Base-by-base conservation (phyloP, 257 asterid species). In the Anisodus tanguticus region DNA sequence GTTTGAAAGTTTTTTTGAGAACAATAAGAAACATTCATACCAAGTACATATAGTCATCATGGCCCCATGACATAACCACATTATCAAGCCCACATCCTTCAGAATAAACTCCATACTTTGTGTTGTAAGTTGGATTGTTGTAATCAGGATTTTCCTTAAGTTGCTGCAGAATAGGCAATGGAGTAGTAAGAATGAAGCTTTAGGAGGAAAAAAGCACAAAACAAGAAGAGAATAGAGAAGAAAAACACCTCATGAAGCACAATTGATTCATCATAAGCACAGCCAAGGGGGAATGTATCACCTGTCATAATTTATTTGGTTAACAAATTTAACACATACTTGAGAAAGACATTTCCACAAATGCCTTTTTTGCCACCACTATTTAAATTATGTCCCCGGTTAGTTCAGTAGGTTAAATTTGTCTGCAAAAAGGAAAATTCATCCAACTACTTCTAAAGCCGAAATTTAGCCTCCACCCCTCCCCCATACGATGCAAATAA, bases 61-160 rank as follows among this genome's bases (percentile, higher is more conserved):
- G 93, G 10, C 92, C 93, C 89, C 91, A 91, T 16, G 93, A 91
- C 91, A 89, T 91, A 81, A 85, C 12, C 6, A 89, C 90, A 54
- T 88, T 87, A 5, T 88, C 87, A 9, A 88, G 85, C 17, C 93
- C 93, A 69, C 93, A 89, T 69, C 89, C 91, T 76, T 88, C 87
- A 9, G 84, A 55, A 70, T 89, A 90, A 67, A 90, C 78, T 69
- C 91, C 92, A 60, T 57, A 55, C 82, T 89, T 89, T 54, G 91
- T 88, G 87, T 83, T 86, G 88, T 87, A 88, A 80, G 85, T 3
- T 1, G 87, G 83, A 82, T 88, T 83, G 2, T 77, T 26, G 69
- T 31, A 10, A 54, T 88, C 85, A 7, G 89, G 86, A 8, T 87
- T 91, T 67, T 54, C 89, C 76, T 86, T 82, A 4, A 90, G 88